A percentile compares a stretch with the other conserved stretches of the same genome.
Conservation (phyloP, 306 rosid genomes). For the Vigna mungo region DNA sequence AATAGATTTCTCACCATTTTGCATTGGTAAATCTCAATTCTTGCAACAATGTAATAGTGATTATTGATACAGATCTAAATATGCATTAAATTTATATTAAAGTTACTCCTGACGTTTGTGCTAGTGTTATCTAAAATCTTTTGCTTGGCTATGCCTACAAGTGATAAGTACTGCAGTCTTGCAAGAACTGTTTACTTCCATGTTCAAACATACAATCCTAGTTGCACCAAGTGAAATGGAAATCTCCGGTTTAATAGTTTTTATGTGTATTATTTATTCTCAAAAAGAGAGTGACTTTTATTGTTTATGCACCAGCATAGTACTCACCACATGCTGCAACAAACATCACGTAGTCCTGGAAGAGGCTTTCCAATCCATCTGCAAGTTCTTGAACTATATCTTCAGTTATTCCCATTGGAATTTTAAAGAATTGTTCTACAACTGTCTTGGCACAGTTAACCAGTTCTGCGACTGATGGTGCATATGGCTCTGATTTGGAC, state of each 20-base stretch:
- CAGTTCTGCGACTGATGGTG: slow-evolving; percentile 78
- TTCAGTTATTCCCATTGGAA: slow-evolving; percentile 80
- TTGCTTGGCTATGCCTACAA: neutral
- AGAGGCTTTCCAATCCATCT: slow-evolving; percentile 65
- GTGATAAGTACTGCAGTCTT: neutral
- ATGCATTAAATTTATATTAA: neutral
- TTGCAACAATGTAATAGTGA: neutral
- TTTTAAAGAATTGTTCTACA: slow-evolving; percentile 74
- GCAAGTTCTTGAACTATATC: slow-evolving; percentile 80
- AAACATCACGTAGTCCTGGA: slow-evolving; percentile 72
- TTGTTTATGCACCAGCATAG: neutral
- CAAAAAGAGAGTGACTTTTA: neutral
- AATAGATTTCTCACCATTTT: neutral
- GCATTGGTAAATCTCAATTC: too few species aligned
- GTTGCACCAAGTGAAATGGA: neutral
- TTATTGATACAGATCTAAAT: neutral
- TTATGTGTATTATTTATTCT: slow-evolving; percentile 7
- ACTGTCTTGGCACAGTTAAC: slow-evolving; percentile 59
- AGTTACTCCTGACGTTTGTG: neutral
- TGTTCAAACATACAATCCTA: neutral
- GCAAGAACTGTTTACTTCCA: neutral
- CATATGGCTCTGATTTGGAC: slow-evolving; percentile 84
- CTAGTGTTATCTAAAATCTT: neutral
- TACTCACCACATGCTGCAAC: slow-evolving; percentile 85
- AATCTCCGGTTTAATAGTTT: slow-evolving; percentile 1